Percentiles rank a stretch among this genome's conserved stretches.
These are phyloP conservation scores for Poa pratensis DNA, from an alignment of 176 grass and related monocot species.

Conservation along the genomic window DNA sequence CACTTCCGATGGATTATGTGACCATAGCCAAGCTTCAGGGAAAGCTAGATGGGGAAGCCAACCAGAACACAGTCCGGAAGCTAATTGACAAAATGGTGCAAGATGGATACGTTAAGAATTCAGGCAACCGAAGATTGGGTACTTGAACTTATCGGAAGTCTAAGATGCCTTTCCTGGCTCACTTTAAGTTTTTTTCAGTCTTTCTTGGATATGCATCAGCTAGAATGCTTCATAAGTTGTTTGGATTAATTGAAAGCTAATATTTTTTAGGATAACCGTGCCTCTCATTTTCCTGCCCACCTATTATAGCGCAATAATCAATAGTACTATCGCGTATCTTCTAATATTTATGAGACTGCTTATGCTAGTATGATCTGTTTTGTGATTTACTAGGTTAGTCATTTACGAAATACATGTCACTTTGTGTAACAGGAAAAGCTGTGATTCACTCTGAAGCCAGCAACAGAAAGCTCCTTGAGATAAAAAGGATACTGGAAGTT, in stretches of 20 bases:
- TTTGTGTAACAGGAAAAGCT: slow-evolving; percentile 70
- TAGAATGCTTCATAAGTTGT: not conserved
- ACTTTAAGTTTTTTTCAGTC: not conserved
- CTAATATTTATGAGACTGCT: not conserved
- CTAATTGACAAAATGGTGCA: too few relatives aligned
- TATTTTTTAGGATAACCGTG: not conserved
- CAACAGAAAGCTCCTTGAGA: slow-evolving; percentile 80
- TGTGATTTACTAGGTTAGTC: not conserved
- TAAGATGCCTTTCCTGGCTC: too few relatives aligned
- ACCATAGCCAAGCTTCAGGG: too few relatives aligned
- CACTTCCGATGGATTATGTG: too few relatives aligned
- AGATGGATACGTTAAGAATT: too few relatives aligned
- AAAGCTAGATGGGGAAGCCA: too few relatives aligned
- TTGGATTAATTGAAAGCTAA: not conserved
- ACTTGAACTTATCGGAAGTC: too few relatives aligned
- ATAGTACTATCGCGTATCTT: not conserved
- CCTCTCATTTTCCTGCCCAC: not conserved
- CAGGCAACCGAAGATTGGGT: too few relatives aligned
- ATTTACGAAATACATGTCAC: not conserved
- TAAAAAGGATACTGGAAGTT: slow-evolving; percentile 71
- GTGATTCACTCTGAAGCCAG: slow-evolving; percentile 85
- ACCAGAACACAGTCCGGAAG: too few relatives aligned
- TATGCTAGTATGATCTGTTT: not conserved
- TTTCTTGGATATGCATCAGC: not conserved
- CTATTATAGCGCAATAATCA: not conserved